Base-by-base conservation (phyloP, 352 stramenopile species). In the Aphanomyces stellatus region DNA sequence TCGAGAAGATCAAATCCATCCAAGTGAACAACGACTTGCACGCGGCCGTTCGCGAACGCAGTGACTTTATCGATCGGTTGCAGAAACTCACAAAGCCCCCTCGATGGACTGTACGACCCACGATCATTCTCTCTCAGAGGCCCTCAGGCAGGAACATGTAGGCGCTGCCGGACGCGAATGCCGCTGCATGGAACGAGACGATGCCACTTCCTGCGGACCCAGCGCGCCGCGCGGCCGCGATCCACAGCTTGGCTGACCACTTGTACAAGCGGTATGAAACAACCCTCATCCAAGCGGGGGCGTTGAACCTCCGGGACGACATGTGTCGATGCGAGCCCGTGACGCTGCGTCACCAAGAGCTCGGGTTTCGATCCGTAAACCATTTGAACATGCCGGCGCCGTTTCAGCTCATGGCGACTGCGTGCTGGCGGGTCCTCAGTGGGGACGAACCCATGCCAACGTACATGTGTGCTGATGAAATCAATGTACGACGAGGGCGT, bases 1-100 rank as follows among this genome's bases (percentile, higher is more conserved):
- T 46, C 11, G 37, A 46, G 37, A 64, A 64, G 35, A 49, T 22
- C 34, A 46, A 43, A 10, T 24, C 22, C 15, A 27, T 64, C 17
- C 31, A 64, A 8, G 55, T 51, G n/a, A 64, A 64, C 37, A 11
- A 64, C 15, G 33, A 53, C 33, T 35, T 64, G 13, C 35, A 51
- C 22, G 35, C 35, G 4, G 55, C 55, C 19, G 40, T 64, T 30
- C 17, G 17, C 22, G 31, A 64, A 34, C 55, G 37, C 15, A 7
- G 6, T n/a, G 30, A 43, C 2, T 46, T 37, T 35, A 64, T 64
- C 33, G 31, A 64, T 15, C 35, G 31, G 10, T 22, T 64, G 11
- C 55, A 64, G 25, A 43, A 46, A 13, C 6, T 57, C 7, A 7
- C 33, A 7, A 57, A 57, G 2, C 30, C 49, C 0, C 49, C 49